Conservation (phyloP, 371 early-diverging fungal genomes). For the Fennellomyces sp. region DNA sequence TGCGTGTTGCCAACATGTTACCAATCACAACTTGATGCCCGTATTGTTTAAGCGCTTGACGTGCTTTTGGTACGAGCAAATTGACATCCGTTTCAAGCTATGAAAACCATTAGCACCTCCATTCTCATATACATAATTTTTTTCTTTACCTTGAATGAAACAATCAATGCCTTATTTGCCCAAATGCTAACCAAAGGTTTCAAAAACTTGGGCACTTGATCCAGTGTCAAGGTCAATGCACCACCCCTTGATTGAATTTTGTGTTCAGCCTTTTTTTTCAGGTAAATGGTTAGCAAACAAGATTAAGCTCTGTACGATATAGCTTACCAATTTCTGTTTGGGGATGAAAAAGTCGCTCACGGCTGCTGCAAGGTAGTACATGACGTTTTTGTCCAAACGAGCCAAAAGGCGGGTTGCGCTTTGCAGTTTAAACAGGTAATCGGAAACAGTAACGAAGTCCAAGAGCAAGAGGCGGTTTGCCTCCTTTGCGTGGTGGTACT, state of each 20-base stretch:
- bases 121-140: neutral
- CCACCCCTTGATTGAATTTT: slow-evolving; percentile 96
- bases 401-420: slow-evolving; percentile 72
- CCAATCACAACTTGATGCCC: slow-evolving; percentile 98
- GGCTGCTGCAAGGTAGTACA: slow-evolving; percentile 98
- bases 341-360: slow-evolving; percentile 98
- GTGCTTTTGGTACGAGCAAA: slow-evolving; percentile 82
- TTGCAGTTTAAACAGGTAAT: slow-evolving; percentile 91
- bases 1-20: slow-evolving; percentile 90
- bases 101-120: neutral
- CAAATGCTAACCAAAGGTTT: slow-evolving; percentile 91
- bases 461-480: slow-evolving; percentile 74
- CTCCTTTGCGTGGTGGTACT: slow-evolving; percentile 61
- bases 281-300: no score
- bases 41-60: slow-evolving; percentile 81
- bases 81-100: slow-evolving; percentile 91
- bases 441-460: slow-evolving; percentile 88
- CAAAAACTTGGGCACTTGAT: slow-evolving; percentile 96
- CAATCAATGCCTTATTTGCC: slow-evolving; percentile 85
- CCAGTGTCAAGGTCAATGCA: slow-evolving; percentile 81
- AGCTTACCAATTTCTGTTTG: slow-evolving; percentile 82
- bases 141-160: slow-evolving; percentile 89
- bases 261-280: slow-evolving; percentile 70
- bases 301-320: no score
- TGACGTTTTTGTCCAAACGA: slow-evolving; percentile 66